These are phyloP conservation scores for Brassica rapa DNA, from an alignment of 345 rosid species.

Conservation along the genomic window DNA sequence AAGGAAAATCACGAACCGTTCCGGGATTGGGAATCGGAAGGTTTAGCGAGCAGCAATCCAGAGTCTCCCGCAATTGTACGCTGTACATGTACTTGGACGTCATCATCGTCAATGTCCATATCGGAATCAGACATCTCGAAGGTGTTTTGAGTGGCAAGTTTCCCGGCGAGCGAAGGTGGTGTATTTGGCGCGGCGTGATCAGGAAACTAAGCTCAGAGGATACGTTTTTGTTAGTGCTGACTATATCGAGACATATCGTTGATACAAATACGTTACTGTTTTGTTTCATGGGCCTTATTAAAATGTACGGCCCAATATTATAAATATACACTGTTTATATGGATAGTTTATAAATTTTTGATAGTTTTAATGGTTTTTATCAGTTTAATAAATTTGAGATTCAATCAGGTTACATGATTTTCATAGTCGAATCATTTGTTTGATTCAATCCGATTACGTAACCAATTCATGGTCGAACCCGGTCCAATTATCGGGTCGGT, in stretches of 20 bases:
- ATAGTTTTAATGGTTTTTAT: too few relatives aligned
- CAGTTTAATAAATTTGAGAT: too few relatives aligned
- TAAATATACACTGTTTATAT: too few relatives aligned
- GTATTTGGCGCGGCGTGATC: background rate
- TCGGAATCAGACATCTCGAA: slow-evolving; percentile 41
- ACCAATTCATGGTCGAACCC: too few relatives aligned
- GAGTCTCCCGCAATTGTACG: slow-evolving; percentile 9
- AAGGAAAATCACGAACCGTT: slow-evolving; percentile 32
- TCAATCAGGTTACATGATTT: too few relatives aligned
- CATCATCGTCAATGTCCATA: slow-evolving; percentile 35
- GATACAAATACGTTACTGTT: background rate
- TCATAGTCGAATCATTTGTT: too few relatives aligned
- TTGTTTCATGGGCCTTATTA: background rate
- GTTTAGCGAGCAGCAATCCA: slow-evolving; percentile 21
- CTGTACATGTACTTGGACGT: slow-evolving; percentile 8
- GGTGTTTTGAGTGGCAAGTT: background rate
- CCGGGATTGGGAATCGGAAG: slow-evolving; percentile 24
- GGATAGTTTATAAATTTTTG: too few relatives aligned
- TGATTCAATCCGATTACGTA: too few relatives aligned
- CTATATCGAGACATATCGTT: background rate
- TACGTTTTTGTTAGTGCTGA: background rate
- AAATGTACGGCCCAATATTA: too few relatives aligned
- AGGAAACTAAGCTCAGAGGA: background rate
- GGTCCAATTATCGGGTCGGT: too few relatives aligned
- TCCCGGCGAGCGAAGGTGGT: background rate